Conservation (phyloP, 2,329 filamentous ascomycete species). For the Emmonsiellopsis sp. region DNA sequence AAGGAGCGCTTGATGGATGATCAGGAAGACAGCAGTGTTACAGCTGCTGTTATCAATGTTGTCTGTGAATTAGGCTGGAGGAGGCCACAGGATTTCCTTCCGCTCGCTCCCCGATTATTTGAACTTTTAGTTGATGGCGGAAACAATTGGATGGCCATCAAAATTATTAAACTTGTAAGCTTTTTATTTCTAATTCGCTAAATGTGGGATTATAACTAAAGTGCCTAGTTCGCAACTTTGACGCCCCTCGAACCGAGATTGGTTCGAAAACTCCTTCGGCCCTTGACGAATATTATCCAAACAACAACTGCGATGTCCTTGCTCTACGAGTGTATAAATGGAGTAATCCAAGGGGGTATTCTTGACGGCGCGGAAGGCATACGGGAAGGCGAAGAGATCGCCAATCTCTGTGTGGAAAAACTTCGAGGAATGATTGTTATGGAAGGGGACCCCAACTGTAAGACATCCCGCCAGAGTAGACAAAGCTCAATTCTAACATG, state of each 20-base stretch:
- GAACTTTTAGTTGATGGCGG: constrained; percentile 83
- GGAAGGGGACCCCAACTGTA: constrained; percentile 86
- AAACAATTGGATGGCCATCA: constrained; percentile 99
- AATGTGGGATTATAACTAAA: constrained; percentile 16
- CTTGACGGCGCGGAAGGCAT: constrained; percentile 72
- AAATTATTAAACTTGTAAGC: constrained; percentile 87
- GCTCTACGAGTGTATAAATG: constrained; percentile 95
- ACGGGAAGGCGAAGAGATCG: constrained; percentile 81
- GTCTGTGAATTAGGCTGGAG: constrained; percentile 94
- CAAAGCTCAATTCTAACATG: constrained; percentile 6
- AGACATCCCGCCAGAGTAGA: constrained; percentile 29
- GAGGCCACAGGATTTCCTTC: constrained; percentile 84
- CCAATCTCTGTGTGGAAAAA: constrained; percentile 83
- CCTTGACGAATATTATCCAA: constrained; percentile 83
- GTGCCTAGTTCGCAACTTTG: constrained; percentile 72
- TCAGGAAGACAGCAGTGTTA: constrained; percentile 83
- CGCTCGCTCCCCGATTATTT: constrained; percentile 82
- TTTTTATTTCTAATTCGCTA: neutral
- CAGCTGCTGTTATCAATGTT: constrained; percentile 91
- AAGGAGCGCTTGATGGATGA: constrained; percentile 89
- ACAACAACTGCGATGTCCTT: constrained; percentile 97
- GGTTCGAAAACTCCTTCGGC: constrained; percentile 82
- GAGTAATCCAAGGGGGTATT: constrained; percentile 94
- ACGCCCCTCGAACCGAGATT: constrained; percentile 87
- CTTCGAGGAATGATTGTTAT: constrained; percentile 88